Conservation (phyloP, 1,284 basidiomycete species). For the Ceratobasidium sp. region DNA sequence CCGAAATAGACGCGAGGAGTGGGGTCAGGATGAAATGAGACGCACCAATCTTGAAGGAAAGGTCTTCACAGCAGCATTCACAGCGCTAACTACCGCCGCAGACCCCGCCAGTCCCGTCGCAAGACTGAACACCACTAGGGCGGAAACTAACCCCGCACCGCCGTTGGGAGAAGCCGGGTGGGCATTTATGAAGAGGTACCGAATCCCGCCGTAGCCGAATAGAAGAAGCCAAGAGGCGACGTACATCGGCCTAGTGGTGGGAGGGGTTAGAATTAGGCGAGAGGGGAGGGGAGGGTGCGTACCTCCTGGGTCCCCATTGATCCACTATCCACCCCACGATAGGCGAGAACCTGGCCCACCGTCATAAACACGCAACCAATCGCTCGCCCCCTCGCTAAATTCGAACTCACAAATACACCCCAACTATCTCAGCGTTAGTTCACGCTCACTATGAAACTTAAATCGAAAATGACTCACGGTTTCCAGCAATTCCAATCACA, state of each 20-base stretch:
- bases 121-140: conserved; percentile 14
- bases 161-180: conserved; percentile 46
- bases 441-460: too few species aligned
- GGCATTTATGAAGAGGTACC: conserved; percentile 68
- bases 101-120: conserved; percentile 36
- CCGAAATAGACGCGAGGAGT: too few species aligned
- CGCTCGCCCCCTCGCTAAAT: background rate
- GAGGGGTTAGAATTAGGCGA: too few species aligned
- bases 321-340: conserved; percentile 79
- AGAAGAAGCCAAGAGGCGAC: conserved; percentile 67
- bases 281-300: conserved; percentile 44
- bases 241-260: conserved; percentile 53
- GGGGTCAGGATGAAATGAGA: too few species aligned
- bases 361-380: too few species aligned
- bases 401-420: conserved; percentile 58
- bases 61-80: conserved; percentile 59
- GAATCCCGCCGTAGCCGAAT: conserved; percentile 76
- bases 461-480: conserved; percentile 7
- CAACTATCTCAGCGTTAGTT: conserved; percentile 12
- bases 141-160: background rate
- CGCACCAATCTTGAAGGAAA: conserved; percentile 56
- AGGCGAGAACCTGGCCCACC: conserved; percentile 69
- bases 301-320: conserved; percentile 69
- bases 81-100: conserved; percentile 53
- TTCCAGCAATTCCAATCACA: conserved; percentile 66